Evolutionary conservation across 2,329 filamentous ascomycete genomes (phyloP).

Genomic region (Talaromyces funiculosus): DNA sequence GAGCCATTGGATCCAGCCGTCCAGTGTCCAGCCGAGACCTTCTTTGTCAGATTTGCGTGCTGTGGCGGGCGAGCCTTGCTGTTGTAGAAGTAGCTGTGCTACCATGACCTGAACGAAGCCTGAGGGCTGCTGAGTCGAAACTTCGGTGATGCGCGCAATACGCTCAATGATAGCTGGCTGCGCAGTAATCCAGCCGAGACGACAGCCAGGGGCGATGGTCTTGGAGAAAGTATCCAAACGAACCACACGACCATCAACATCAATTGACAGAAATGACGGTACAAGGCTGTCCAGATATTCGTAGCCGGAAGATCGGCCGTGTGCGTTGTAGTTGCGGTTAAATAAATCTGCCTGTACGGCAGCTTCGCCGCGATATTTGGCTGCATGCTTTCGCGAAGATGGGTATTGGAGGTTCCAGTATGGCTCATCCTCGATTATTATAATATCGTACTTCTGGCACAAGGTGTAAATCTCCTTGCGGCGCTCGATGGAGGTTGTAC

Average conservation of each 20-base stretch:
- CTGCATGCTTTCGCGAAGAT: constrained; percentile 51
- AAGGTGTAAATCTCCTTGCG: constrained; percentile 73
- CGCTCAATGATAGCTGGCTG: constrained; percentile 74
- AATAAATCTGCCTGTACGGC: constrained; percentile 25
- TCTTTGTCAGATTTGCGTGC: constrained; percentile 41
- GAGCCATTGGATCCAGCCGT: constrained; percentile 89
- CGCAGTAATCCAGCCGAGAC: constrained; percentile 84
- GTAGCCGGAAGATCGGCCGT: constrained; percentile 59
- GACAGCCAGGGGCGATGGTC: constrained; percentile 81
- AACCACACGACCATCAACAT: constrained; percentile 79
- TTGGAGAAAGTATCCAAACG: constrained; percentile 93
- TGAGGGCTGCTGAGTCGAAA: constrained; percentile 73
- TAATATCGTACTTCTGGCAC: constrained; percentile 76
- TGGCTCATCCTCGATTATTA: constrained; percentile 91
- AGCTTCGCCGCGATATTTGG: constrained; percentile 23
- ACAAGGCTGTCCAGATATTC: constrained; percentile 76
- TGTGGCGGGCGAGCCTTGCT: constrained; percentile 46
- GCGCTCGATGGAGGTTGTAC: constrained; percentile 65
- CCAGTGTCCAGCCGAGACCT: constrained; percentile 66
- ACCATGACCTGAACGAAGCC: constrained; percentile 86
- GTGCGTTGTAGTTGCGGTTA: constrained; percentile 35
- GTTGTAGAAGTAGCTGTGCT: constrained; percentile 69
- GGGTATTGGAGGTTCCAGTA: constrained; percentile 95
- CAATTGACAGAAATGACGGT: constrained; percentile 75
- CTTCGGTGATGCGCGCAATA: constrained; percentile 67